A percentile compares a stretch with the other conserved stretches of the same genome.
These are phyloP conservation scores for Lasiosphaeriaceae sp. DNA, from an alignment of 495 filamentous ascomycete species.

Conservation along the genomic window DNA sequence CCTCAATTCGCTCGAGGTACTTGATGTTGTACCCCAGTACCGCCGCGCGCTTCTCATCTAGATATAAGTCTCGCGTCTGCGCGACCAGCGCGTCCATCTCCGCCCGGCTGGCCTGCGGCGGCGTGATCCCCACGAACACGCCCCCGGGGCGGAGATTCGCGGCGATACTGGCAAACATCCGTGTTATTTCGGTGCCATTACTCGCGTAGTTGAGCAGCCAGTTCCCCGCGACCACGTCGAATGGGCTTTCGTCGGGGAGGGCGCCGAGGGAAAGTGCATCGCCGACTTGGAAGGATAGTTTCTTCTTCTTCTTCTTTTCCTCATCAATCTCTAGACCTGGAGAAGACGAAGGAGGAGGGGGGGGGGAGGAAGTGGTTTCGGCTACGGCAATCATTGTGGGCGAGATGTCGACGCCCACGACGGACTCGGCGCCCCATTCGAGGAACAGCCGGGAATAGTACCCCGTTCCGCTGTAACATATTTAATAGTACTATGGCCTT, in stretches of 20 bases:
- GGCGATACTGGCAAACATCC: constrained; percentile 32
- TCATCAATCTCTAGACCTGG: too few relatives aligned
- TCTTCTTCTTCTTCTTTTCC: neutral
- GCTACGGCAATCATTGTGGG: constrained; percentile 29
- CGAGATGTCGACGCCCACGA: constrained; percentile 35
- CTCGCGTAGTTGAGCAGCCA: constrained; percentile 41
- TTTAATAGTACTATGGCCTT: too few relatives aligned
- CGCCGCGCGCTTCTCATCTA: neutral
- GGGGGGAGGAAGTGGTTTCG: neutral
- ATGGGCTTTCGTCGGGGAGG: constrained; percentile 19
- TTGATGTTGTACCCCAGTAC: neutral
- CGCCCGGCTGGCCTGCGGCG: constrained; percentile 6
- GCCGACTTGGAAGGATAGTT: constrained; percentile 2
- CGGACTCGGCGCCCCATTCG: constrained; percentile 15
- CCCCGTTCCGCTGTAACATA: constrained; percentile 5
- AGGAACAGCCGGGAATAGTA: constrained; percentile 8
- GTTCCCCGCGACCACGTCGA: constrained; percentile 35
- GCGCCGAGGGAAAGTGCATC: constrained; percentile 5
- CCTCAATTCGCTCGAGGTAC: neutral
- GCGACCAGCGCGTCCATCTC: constrained; percentile 9
- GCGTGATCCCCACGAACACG: constrained; percentile 31
- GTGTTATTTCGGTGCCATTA: constrained; percentile 19
- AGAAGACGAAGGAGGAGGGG: too few relatives aligned
- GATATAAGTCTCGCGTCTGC: neutral
- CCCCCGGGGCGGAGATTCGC: constrained; percentile 33